phyloP scores from a whole-genome alignment of 139 green algal species.

The Ettlia oleoabundans region DNA sequence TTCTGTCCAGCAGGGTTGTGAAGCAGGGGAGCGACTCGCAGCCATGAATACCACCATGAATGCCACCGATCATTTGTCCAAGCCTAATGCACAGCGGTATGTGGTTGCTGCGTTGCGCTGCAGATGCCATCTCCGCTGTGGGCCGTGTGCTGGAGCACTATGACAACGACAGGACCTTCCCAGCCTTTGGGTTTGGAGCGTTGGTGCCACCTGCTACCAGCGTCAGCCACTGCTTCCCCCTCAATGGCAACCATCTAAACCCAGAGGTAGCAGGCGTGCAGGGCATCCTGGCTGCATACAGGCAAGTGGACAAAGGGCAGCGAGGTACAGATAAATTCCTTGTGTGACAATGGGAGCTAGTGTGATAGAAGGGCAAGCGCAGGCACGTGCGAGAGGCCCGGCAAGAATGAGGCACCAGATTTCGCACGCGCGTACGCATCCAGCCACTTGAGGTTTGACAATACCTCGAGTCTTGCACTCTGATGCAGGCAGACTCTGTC shows the following conservation, averaged over 20 bases:
- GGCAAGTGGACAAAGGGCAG: too few relatives aligned
- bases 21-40: too few relatives aligned
- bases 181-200: constrained; percentile 56
- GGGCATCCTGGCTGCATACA: constrained; percentile 53
- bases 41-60: neutral
- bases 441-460: too few relatives aligned
- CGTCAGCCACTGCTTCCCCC: constrained; percentile 55
- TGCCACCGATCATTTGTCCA: neutral
- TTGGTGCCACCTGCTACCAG: constrained; percentile 3
- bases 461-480: too few relatives aligned
- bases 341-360: too few relatives aligned
- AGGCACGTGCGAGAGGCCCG: too few relatives aligned
- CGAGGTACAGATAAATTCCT: too few relatives aligned
- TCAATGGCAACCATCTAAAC: constrained; percentile 23
- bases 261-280: constrained; percentile 46
- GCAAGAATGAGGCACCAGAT: too few relatives aligned
- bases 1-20: too few relatives aligned
- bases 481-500: constrained; percentile 44
- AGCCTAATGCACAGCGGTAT: too few relatives aligned
- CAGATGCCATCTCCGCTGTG: constrained; percentile 51
- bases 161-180: constrained; percentile 52
- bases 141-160: constrained; percentile 56
- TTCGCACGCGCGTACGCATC: too few relatives aligned
- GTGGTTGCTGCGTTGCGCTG: neutral
- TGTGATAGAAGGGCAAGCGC: too few relatives aligned